Percentiles rank a stretch among this genome's conserved stretches.
Conservation (phyloP, 2,329 filamentous ascomycete genomes). For the Monilinia vaccinii-corymbosi region DNA sequence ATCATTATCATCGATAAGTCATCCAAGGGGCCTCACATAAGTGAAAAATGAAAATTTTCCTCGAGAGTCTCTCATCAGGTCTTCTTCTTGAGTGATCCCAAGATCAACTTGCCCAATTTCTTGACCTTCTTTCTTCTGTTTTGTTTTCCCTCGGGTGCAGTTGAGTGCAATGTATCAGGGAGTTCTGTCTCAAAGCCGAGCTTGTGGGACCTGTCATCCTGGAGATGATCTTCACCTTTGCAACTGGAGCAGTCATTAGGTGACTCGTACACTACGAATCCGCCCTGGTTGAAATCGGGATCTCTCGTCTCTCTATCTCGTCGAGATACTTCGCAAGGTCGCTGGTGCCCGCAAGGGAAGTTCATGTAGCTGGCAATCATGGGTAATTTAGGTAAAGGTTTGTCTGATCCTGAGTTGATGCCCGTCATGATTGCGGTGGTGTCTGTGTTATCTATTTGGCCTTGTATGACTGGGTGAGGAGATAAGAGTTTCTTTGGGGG, state of each 20-base stretch:
- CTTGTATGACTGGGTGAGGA: not conserved
- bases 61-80: not conserved
- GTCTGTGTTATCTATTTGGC: not conserved
- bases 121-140: not conserved
- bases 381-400: conserved; percentile 14
- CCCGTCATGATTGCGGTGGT: not conserved
- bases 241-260: not conserved
- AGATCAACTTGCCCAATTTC: not conserved
- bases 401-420: conserved; percentile 17
- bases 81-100: not conserved
- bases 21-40: not conserved
- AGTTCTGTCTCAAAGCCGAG: not conserved
- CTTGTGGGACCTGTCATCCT: not conserved
- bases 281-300: too few species aligned
- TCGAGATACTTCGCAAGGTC: too few species aligned
- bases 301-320: too few species aligned
- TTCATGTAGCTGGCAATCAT: too few species aligned
- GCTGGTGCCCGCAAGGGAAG: too few species aligned
- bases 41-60: not conserved
- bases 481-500: not conserved
- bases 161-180: not conserved
- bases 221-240: not conserved
- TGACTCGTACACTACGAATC: not conserved
- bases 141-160: not conserved
- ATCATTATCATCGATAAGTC: not conserved